phyloP scores from a whole-genome alignment of 169 alveolate species.

The Plasmodium adleri region DNA sequence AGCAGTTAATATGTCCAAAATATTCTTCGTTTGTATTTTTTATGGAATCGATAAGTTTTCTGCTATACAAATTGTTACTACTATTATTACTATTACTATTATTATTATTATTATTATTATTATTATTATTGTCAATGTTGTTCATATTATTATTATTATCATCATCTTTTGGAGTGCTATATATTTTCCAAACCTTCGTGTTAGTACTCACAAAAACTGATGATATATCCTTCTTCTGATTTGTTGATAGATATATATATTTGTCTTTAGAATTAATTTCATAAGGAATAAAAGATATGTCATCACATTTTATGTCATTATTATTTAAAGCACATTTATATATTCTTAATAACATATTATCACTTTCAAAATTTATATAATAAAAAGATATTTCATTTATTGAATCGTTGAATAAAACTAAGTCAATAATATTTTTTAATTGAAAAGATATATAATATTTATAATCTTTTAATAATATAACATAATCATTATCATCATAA shows the following conservation, averaged over 20 bases:
- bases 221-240: slow-evolving; percentile 12
- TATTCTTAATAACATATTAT: slow-evolving; percentile 5
- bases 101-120: too few relatives aligned
- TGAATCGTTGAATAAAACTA: slow-evolving; percentile 9
- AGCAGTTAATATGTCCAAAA: slow-evolving; percentile 54
- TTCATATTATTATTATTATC: too few relatives aligned
- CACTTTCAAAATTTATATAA: slow-evolving; percentile 13
- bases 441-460: slow-evolving; percentile 14
- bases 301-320: not conserved
- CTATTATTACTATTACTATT: not conserved
- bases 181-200: slow-evolving; percentile 33
- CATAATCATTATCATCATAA: slow-evolving; percentile 23
- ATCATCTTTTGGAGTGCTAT: not conserved
- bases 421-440: slow-evolving; percentile 19
- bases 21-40: slow-evolving; percentile 11
- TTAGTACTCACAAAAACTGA: slow-evolving; percentile 30
- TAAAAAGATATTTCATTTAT: slow-evolving; percentile 22
- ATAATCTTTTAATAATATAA: slow-evolving; percentile 26
- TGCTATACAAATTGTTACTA: slow-evolving; percentile 7
- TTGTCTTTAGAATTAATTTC: not conserved
- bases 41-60: slow-evolving; percentile 36
- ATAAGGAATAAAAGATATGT: slow-evolving; percentile 44
- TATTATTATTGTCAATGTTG: too few relatives aligned
- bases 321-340: slow-evolving; percentile 13
- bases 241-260: slow-evolving; percentile 19